Percentiles rank a stretch among this genome's conserved stretches.
phyloP scores from a whole-genome alignment of 2,329 filamentous ascomycete genomes.

The Cytospora leucostoma region DNA sequence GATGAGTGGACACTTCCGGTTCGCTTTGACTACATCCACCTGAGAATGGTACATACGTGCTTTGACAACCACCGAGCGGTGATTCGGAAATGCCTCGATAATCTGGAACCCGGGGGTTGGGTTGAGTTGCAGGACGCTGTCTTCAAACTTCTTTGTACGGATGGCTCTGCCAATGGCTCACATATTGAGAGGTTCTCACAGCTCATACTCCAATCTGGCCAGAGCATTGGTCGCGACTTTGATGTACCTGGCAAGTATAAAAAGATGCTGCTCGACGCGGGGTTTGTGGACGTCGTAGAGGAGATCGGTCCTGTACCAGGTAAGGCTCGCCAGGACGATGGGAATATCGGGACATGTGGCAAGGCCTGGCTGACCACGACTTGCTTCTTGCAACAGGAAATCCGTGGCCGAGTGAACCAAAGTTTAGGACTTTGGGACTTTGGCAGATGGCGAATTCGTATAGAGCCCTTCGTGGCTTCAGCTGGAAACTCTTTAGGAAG shows the following conservation, averaged over 20 bases:
- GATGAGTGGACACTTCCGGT: conserved; percentile 18
- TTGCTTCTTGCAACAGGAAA: conserved; percentile 31
- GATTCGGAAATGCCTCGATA: conserved; percentile 52
- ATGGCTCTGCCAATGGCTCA: conserved; percentile 8
- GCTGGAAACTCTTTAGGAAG: conserved; percentile 33
- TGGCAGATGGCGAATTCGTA: conserved; percentile 37
- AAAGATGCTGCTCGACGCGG: conserved; percentile 28
- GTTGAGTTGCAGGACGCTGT: conserved; percentile 39
- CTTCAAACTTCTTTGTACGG: conserved; percentile 13
- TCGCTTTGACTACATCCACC: conserved; percentile 21
- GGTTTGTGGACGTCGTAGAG: conserved; percentile 37
- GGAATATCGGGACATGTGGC: background rate
- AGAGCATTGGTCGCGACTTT: conserved; percentile 8
- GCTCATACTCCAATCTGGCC: conserved; percentile 4
- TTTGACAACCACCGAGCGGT: conserved; percentile 48
- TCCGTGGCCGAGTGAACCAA: conserved; percentile 35
- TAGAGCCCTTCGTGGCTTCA: conserved; percentile 34
- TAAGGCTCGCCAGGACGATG: background rate
- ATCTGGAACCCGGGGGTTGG: conserved; percentile 41
- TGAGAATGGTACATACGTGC: conserved; percentile 16
- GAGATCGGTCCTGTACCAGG: conserved; percentile 29
- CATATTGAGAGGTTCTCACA: conserved; percentile 9
- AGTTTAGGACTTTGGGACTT: conserved; percentile 34
- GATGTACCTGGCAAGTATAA: conserved; percentile 16
- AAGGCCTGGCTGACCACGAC: background rate